Conservation (phyloP, 2,329 filamentous ascomycete species). For the Fusarium nanum region DNA sequence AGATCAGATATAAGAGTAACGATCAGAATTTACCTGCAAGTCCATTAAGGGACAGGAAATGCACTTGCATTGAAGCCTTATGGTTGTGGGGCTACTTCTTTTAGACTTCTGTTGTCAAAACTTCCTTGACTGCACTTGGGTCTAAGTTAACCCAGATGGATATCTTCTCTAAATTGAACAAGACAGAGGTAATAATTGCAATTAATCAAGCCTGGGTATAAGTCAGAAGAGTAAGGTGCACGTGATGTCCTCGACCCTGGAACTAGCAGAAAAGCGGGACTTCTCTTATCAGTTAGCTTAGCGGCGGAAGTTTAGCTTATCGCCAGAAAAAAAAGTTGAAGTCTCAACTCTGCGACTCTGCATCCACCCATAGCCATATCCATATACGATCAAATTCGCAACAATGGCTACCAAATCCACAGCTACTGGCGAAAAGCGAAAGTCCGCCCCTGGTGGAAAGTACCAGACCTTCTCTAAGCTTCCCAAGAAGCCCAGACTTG, state of each 20-base stretch:
- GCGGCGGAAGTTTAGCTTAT: constrained; percentile 33
- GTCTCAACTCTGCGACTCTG: constrained; percentile 36
- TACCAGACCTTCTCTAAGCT: constrained; percentile 55
- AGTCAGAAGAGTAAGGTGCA: not conserved
- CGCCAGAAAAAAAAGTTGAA: constrained; percentile 46
- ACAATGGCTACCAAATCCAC: constrained; percentile 63
- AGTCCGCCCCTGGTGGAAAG: constrained; percentile 61
- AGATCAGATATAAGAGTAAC: not conserved
- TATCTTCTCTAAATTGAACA: not conserved
- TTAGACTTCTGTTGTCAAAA: not conserved
- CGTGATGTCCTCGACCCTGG: constrained; percentile 11
- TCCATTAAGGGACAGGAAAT: not conserved
- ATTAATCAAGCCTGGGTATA: not conserved
- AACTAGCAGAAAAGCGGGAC: constrained; percentile 6
- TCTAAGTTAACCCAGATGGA: not conserved
- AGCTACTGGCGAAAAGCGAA: constrained; percentile 66
- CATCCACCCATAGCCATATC: constrained; percentile 30
- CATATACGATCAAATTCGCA: constrained; percentile 5
- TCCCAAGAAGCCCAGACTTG: constrained; percentile 64
- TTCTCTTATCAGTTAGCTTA: constrained; percentile 33
- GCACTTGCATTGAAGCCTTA: not conserved
- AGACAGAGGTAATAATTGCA: not conserved
- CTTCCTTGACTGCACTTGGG: not conserved
- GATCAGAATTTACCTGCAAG: not conserved
- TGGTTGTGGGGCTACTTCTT: not conserved